Evolutionary conservation across 1,284 basidiomycete genomes (phyloP), one percentile per base, ranked within the genome.

Genomic region (Amylostereum chailletii): DNA sequence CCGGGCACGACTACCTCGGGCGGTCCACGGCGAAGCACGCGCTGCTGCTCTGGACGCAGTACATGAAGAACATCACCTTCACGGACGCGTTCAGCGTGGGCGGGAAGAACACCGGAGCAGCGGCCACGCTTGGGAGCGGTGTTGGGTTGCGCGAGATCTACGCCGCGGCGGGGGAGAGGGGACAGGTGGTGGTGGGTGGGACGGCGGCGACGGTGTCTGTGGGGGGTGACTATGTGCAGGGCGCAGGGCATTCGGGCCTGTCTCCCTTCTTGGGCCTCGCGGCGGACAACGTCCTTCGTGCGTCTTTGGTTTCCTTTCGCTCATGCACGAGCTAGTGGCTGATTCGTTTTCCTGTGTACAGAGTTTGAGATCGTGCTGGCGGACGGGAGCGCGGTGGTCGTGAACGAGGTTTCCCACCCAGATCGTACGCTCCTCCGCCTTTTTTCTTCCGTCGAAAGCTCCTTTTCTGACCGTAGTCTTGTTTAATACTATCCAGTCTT

Each of bases 21-120:
- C 64, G 65, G 30, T 65, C 63, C 7, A 66, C 65, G 2, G 63
- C 61, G n/a, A 60, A 58, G 39, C 52, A 55, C 42, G 63, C 62
- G 27, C 42, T 55, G 5, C 56, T 66, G 3, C 55, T 67, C 9
- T 64, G 55, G 51, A 65, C 60, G 1, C 61, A 59, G 6, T 54
- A 51, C 41, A 42, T 54, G n/a, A 10, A 45, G 42, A 44, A 54
- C 44, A 55, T 62, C 32, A 48, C 53, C 5, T 67, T 65, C 47
- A 53, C 55, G 10, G 60, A 65, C 19, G 34, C 54, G 6, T 67
- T 65, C 45, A 4, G 47, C 2, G 10, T 54, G 10, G 45, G n/a
- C 5, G 38, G 42, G 5, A 51, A 44, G 31, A 51, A 58, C 45
- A 49, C 55, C 32, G 65, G 65, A 0, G 49, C 57, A 3, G 59